Conservation (phyloP, 1,284 basidiomycete species). For the Cryptococcus amylolentus region DNA sequence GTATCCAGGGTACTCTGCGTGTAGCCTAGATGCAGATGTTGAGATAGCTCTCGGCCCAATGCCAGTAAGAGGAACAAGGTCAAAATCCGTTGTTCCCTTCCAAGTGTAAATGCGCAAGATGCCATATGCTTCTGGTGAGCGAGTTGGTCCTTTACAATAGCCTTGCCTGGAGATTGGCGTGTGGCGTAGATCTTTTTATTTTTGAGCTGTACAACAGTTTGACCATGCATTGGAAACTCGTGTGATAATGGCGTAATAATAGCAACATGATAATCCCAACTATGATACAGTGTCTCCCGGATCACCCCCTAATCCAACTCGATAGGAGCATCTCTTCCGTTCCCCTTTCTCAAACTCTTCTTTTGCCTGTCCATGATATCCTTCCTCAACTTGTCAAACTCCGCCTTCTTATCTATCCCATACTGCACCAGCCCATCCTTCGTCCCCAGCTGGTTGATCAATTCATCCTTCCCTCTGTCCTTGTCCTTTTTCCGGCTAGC, state of each 20-base stretch:
- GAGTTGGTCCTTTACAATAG: too few species aligned
- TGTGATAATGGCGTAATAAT: too few species aligned
- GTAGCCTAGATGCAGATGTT: too few species aligned
- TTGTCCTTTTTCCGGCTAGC: conserved; percentile 31
- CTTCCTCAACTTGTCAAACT: conserved; percentile 40
- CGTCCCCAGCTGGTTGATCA: conserved; percentile 30
- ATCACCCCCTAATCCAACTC: conserved; percentile 32
- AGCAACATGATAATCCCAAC: not conserved
- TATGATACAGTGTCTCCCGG: conserved; percentile 4
- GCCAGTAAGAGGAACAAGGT: too few species aligned
- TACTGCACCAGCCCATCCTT: conserved; percentile 36
- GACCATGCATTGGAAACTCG: not conserved
- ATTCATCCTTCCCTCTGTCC: conserved; percentile 39
- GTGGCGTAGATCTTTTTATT: too few species aligned
- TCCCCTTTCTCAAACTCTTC: conserved; percentile 11
- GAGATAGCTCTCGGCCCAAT: too few species aligned
- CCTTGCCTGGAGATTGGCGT: too few species aligned
- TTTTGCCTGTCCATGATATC: conserved; percentile 40
- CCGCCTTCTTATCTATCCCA: conserved; percentile 33
- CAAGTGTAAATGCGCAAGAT: too few species aligned
- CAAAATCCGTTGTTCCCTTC: too few species aligned
- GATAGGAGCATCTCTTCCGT: conserved; percentile 31
- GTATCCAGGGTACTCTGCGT: not conserved
- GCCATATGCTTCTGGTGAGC: too few species aligned
- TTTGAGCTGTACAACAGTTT: too few species aligned